Evolutionary conservation across 495 filamentous ascomycete genomes (phyloP).

Genomic region (Aspergillus baeticus): DNA sequence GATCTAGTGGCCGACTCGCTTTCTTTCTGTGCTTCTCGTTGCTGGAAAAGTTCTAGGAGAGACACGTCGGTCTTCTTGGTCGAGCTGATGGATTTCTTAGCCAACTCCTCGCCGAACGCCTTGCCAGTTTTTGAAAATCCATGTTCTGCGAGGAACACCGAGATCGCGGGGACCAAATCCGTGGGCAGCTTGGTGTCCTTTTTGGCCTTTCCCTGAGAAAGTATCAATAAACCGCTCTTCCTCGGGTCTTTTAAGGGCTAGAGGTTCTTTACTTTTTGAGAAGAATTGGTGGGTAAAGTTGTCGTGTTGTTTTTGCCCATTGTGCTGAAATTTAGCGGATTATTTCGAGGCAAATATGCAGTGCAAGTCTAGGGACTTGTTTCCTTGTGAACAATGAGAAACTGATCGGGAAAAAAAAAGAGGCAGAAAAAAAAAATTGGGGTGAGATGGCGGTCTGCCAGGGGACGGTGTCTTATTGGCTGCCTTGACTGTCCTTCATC

Average conservation of each 20-base stretch:
- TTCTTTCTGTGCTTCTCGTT: slow-evolving; percentile 34
- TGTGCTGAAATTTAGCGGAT: slow-evolving; percentile 2
- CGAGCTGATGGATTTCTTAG: slow-evolving; percentile 22
- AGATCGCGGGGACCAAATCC: slow-evolving; percentile 64
- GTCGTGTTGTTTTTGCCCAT: slow-evolving; percentile 37
- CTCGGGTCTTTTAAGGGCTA: slow-evolving; percentile 9
- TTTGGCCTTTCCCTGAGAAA: slow-evolving; percentile 15
- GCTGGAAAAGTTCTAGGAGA: slow-evolving; percentile 50
- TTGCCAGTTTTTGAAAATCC: slow-evolving; percentile 58
- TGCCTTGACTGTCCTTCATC: neutral
- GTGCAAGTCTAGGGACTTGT: neutral
- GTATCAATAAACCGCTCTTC: neutral
- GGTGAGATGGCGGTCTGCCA: slow-evolving; percentile 21
- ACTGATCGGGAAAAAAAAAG: slow-evolving; percentile 29
- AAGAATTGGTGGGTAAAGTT: slow-evolving; percentile 24
- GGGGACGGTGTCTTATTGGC: slow-evolving; percentile 24
- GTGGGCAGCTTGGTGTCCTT: slow-evolving; percentile 41
- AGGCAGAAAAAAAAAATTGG: slow-evolving; percentile 28
- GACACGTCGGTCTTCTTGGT: slow-evolving; percentile 31
- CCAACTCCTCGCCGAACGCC: slow-evolving; percentile 57
- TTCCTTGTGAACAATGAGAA: neutral
- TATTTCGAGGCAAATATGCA: neutral
- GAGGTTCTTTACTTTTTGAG: slow-evolving; percentile 40
- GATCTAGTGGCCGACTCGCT: slow-evolving; percentile 10
- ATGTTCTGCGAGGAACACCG: slow-evolving; percentile 63